Percentiles rank a stretch among this genome's conserved stretches.
phyloP scores from a whole-genome alignment of 208 protist species.

The Leptomonas seymouri region DNA sequence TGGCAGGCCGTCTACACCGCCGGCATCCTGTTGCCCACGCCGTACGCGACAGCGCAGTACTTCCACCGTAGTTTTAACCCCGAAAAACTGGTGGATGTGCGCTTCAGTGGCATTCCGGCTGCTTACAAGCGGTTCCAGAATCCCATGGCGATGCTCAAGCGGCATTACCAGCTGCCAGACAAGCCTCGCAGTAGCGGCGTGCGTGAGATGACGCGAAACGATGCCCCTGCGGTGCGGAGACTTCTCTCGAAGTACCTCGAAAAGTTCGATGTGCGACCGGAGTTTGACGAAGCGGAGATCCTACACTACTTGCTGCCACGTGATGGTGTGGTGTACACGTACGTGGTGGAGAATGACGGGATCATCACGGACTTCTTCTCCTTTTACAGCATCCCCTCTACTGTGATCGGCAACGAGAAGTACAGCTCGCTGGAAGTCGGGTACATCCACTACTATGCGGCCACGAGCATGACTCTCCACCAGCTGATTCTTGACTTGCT shows the following conservation, averaged over 20 bases:
- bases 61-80: constrained; percentile 98
- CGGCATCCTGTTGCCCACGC: constrained; percentile 96
- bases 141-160: constrained; percentile 83
- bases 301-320: constrained; percentile 96
- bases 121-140: constrained; percentile 80
- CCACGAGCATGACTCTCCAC: constrained; percentile 75
- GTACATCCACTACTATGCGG: constrained; percentile 98
- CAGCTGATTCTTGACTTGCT: constrained; percentile 94
- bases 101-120: constrained; percentile 72
- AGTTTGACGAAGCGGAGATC: constrained; percentile 95
- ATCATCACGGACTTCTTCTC: constrained; percentile 96
- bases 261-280: constrained; percentile 78
- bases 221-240: constrained; percentile 71
- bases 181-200: constrained; percentile 59
- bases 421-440: constrained; percentile 95
- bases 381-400: constrained; percentile 98
- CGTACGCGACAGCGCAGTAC: constrained; percentile 95
- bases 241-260: constrained; percentile 88
- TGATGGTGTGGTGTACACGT: constrained; percentile 94
- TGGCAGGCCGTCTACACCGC: constrained; percentile 99
- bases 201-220: constrained; percentile 77
- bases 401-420: constrained; percentile 95
- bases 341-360: constrained; percentile 91
- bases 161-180: constrained; percentile 64
- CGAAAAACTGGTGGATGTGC: constrained; percentile 96